Base-by-base conservation (phyloP, 331 rosid genomes). In the Arachis monticola region DNA sequence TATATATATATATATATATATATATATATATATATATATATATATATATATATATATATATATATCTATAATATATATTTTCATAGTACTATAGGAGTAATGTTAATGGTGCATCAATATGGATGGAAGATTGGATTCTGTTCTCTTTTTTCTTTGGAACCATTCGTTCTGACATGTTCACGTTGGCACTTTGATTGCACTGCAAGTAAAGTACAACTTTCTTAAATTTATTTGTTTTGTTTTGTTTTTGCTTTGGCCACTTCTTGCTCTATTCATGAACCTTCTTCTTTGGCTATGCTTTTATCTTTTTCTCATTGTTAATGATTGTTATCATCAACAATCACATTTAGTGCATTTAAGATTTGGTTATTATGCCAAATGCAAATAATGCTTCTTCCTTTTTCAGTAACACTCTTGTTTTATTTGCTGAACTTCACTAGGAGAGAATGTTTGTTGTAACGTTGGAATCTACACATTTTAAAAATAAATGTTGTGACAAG, bases 141-240 rank as follows among this genome's bases (percentile, higher is more conserved):
- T 66, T 67, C 80, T 80, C 79, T 67, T 72, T 66, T 47, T 35
- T 22, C 58, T 42, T 71, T 59, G 53, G 51, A 32, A 3, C 5
- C 41, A 38, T 38, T 35, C 46, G 2, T 14, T 41, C 73, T 46
- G 85, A 84, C 85, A 74, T 12, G 55, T 35, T 13, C 78, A 84
- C 85, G 60, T 31, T 76, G 72, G 71, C 61, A 38, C 79, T 68
- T 78, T 82, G 71, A 83, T 74, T 84, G 84, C 80, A 38, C 59
- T 70, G 83, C 79, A 61, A 80, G 55, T 57, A 70, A 67, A 60
- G 73, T 38, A 71, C 88, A 82, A 78, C 45, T 45, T 61, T 60
- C 73, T 10, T 78, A 2, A 85, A 70, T 82, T 74, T 82, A 4
- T 57, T 65, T 17, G 2, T 53, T 79, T 81, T 83, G 83, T 79